Evolutionary conservation across 805 yeast species (phyloP).

Genomic region (Wickerhamiella slavikovae): DNA sequence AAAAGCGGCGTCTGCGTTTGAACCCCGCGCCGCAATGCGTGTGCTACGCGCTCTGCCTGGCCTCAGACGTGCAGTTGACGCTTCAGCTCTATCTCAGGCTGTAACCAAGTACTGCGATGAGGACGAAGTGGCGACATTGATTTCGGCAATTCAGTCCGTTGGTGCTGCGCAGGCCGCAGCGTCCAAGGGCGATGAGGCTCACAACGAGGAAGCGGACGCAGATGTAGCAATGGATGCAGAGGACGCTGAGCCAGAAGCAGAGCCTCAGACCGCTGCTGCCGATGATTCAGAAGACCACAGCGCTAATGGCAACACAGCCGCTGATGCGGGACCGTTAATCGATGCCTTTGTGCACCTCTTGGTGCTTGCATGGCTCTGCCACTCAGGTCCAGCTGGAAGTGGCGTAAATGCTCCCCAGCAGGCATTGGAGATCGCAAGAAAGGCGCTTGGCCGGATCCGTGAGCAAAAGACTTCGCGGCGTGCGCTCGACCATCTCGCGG

Average conservation of each 20-base stretch:
- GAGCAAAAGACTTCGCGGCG: slow-evolving; percentile 62
- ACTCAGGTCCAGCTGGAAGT: slow-evolving; percentile 31
- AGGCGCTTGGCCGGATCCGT: slow-evolving; percentile 22
- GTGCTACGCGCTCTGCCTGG: slow-evolving; percentile 56
- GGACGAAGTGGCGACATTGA: neutral
- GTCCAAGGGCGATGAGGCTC: too few relatives aligned
- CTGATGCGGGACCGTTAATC: too few relatives aligned
- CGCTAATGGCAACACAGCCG: too few relatives aligned
- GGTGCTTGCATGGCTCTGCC: slow-evolving; percentile 57
- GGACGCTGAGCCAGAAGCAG: slow-evolving; percentile 37
- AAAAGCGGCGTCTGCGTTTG: slow-evolving; percentile 52
- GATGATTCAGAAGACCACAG: too few relatives aligned
- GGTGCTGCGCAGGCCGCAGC: neutral
- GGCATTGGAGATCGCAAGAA: slow-evolving; percentile 24
- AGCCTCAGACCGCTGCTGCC: too few relatives aligned
- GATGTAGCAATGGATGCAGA: neutral
- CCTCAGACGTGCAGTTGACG: slow-evolving; percentile 4
- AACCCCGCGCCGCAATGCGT: slow-evolving; percentile 71
- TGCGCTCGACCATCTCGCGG: slow-evolving; percentile 64
- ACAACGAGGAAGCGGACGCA: too few relatives aligned
- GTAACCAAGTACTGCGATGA: neutral
- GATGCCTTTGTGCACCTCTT: slow-evolving; percentile 63
- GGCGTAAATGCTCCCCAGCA: slow-evolving; percentile 19
- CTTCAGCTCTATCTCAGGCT: neutral
- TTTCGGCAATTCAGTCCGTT: slow-evolving; percentile 15